These are phyloP conservation scores for Aspergillus pseudonomiae DNA, from an alignment of 2,329 filamentous ascomycete species.

Conservation along the genomic window DNA sequence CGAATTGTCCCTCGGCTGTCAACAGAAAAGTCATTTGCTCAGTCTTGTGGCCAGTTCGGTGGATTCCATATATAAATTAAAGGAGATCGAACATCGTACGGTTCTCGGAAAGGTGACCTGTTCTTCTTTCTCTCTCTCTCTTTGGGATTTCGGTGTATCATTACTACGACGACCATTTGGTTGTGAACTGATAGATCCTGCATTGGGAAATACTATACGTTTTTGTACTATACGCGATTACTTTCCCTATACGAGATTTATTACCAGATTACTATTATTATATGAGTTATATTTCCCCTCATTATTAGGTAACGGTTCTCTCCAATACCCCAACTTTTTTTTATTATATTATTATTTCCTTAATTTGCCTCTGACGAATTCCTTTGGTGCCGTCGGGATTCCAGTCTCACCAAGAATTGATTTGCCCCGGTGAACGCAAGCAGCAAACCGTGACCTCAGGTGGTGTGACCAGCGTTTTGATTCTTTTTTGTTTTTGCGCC, in stretches of 20 bases:
- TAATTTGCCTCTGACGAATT: slow-evolving; percentile 4
- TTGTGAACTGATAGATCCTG: background rate
- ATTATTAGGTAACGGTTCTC: slow-evolving; percentile 5
- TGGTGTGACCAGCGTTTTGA: slow-evolving; percentile 26
- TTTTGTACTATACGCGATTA: background rate
- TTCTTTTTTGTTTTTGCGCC: slow-evolving; percentile 10
- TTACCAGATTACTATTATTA: background rate
- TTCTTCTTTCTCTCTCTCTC: background rate
- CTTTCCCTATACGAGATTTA: background rate
- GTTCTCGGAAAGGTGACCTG: background rate
- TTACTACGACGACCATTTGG: background rate
- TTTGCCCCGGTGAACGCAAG: slow-evolving; percentile 38
- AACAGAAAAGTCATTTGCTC: background rate
- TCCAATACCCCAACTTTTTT: slow-evolving; percentile 3
- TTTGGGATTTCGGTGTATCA: background rate
- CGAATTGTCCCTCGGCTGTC: slow-evolving; percentile 1
- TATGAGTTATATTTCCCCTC: slow-evolving; percentile 9
- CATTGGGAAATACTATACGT: no score
- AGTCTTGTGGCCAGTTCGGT: background rate
- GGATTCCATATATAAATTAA: background rate
- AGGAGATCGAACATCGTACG: background rate
- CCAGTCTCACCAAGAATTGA: slow-evolving; percentile 9
- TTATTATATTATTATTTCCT: no score
- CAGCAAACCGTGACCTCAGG: slow-evolving; percentile 29
- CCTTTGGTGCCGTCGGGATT: slow-evolving; percentile 5